Conservation (phyloP, 768 basidiomycete genomes). For the Hericium rajendrae region DNA sequence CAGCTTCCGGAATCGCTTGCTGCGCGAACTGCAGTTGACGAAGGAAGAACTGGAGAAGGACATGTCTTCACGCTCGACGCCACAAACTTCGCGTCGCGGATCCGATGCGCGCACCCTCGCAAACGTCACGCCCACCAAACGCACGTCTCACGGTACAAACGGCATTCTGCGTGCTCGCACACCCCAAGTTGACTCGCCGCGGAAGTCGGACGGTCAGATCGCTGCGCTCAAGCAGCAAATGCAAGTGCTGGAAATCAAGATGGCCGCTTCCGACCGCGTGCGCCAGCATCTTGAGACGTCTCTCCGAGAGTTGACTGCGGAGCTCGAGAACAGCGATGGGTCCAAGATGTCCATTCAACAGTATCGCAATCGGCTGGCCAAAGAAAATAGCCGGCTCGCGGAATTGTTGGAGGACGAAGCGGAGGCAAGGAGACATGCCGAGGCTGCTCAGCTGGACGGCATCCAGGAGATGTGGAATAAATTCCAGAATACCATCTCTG, state of each 20-base stretch:
- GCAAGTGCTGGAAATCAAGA: conserved; percentile 56
- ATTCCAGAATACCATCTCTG: conserved; percentile 46
- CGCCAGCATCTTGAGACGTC: conserved; percentile 54
- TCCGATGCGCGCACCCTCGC: conserved; percentile 29
- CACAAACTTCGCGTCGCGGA: conserved; percentile 9
- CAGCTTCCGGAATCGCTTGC: conserved; percentile 48
- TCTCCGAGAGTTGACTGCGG: conserved; percentile 47
- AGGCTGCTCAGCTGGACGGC: conserved; percentile 54
- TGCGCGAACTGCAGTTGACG: conserved; percentile 51
- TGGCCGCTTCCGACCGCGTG: conserved; percentile 59
- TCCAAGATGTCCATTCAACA: conserved; percentile 54
- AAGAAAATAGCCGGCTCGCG: conserved; percentile 45
- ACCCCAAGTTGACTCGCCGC: conserved; percentile 26
- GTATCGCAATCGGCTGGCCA: conserved; percentile 43
- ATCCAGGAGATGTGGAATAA: conserved; percentile 60
- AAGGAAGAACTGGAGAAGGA: conserved; percentile 51
- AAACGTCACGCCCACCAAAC: conserved; percentile 42
- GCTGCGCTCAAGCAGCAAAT: conserved; percentile 51
- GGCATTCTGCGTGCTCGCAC: conserved; percentile 27
- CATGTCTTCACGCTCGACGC: conserved; percentile 29
- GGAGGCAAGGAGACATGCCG: conserved; percentile 49
- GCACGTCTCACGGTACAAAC: conserved; percentile 20
- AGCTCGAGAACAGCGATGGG: conserved; percentile 55
- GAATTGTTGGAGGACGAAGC: conserved; percentile 55
- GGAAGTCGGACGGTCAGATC: conserved; percentile 38